A percentile compares a stretch with the other conserved stretches of the same genome.
phyloP scores from a whole-genome alignment of 1,139 yeast species.

The Hemisphaericaspora xylanilytica region DNA sequence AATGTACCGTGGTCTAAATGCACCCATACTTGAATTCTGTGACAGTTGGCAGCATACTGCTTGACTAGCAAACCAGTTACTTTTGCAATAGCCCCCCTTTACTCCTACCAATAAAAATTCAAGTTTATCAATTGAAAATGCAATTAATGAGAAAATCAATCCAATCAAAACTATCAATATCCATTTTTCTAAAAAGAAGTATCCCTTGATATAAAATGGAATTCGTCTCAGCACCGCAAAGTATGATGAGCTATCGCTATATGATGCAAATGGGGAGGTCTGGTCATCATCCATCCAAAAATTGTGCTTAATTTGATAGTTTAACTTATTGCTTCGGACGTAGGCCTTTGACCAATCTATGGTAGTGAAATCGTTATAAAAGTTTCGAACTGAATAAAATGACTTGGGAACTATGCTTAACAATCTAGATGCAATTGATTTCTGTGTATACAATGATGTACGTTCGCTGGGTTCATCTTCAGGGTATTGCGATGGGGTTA shows the following conservation, averaged over 20 bases:
- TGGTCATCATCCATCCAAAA: conserved; percentile 10
- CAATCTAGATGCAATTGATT: conserved; percentile 19
- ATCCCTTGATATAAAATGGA: conserved; percentile 26
- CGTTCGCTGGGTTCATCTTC: conserved; percentile 11
- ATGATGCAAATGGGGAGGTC: background rate
- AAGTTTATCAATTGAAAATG: conserved; percentile 49
- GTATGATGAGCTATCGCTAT: background rate
- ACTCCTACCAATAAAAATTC: conserved; percentile 54
- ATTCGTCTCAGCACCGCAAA: conserved; percentile 11
- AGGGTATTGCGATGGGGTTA: conserved; percentile 13
- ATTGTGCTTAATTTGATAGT: conserved; percentile 31
- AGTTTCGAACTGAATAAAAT: conserved; percentile 28
- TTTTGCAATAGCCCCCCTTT: conserved; percentile 53
- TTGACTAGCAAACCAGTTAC: conserved; percentile 47
- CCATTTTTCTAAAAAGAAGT: conserved; percentile 43
- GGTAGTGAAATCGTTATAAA: conserved; percentile 65
- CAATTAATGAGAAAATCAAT: conserved; percentile 48
- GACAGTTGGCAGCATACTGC: conserved; percentile 39
- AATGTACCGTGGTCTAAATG: conserved; percentile 21
- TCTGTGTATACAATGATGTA: conserved; percentile 18
- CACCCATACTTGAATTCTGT: background rate
- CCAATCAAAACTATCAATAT: conserved; percentile 49
- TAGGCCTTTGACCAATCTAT: conserved; percentile 65
- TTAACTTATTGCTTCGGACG: conserved; percentile 45
- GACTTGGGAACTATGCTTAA: conserved; percentile 19